Conservation (phyloP, 306 rosid species). For the Neltuma alba region DNA sequence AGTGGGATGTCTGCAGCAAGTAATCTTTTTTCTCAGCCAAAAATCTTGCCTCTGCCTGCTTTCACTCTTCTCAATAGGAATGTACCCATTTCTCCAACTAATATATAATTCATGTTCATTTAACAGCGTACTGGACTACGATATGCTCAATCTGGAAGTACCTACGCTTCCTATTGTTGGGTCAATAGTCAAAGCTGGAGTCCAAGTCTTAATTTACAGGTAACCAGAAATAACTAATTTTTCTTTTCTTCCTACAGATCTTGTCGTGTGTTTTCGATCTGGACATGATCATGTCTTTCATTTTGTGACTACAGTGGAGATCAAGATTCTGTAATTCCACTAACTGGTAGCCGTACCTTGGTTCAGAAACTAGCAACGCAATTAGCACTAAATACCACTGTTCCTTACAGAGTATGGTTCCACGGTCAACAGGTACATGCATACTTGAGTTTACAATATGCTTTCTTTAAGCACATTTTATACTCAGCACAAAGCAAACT, state of each 20-base stretch:
- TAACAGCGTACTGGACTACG: conserved; percentile 71
- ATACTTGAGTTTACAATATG: not conserved
- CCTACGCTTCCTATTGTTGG: conserved; percentile 80
- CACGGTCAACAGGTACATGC: conserved; percentile 72
- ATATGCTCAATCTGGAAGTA: conserved; percentile 72
- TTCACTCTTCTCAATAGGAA: not conserved
- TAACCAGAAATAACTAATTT: conserved; percentile 18
- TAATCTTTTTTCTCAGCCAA: conserved; percentile 36
- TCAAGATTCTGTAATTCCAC: conserved; percentile 96
- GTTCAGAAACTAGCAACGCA: conserved; percentile 67
- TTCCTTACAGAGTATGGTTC: conserved; percentile 95
- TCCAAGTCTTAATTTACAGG: conserved; percentile 90
- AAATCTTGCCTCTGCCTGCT: not conserved
- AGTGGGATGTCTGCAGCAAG: conserved; percentile 96
- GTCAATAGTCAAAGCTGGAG: conserved; percentile 71
- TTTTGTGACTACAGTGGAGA: conserved; percentile 71
- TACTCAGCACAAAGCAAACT: not conserved
- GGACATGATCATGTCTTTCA: not conserved
- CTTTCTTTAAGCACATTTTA: not conserved
- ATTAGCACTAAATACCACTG: conserved; percentile 68
- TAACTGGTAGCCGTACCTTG: conserved; percentile 84
- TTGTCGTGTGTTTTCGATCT: not conserved
- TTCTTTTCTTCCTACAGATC: not conserved
- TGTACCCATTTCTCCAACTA: not conserved
- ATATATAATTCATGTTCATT: not conserved